Conservation (phyloP, 371 early-diverging fungal species). For the Rhizopus microsporus region DNA sequence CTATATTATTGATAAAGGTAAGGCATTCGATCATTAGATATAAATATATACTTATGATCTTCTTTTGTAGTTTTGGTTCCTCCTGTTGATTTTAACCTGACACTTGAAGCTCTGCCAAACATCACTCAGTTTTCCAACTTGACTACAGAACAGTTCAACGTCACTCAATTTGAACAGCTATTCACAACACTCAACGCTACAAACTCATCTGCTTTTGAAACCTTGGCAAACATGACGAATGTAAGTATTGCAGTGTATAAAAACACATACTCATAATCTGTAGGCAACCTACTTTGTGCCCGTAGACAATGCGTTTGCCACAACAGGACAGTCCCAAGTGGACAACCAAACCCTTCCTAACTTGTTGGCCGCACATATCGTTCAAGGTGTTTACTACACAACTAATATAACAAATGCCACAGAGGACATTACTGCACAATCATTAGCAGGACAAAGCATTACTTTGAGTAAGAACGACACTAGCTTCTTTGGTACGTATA, state of each 20-base stretch:
- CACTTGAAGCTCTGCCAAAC: slow-evolving; percentile 13
- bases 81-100: slow-evolving; percentile 22
- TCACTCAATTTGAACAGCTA: slow-evolving; percentile 5
- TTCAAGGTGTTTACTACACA: slow-evolving; percentile 43
- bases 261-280: background rate
- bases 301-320: slow-evolving; percentile 22
- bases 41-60: background rate
- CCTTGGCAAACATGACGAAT: slow-evolving; percentile 7
- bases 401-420: slow-evolving; percentile 35
- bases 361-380: slow-evolving; percentile 35
- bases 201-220: slow-evolving; percentile 7
- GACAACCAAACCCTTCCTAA: slow-evolving; percentile 11
- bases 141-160: background rate
- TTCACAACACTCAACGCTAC: slow-evolving; percentile 16
- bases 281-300: slow-evolving; percentile 44
- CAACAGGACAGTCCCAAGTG: slow-evolving; percentile 6
- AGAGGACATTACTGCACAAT: slow-evolving; percentile 1
- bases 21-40: background rate
- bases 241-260: background rate
- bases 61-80: slow-evolving; percentile 32
- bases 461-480: slow-evolving; percentile 7
- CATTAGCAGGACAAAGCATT: slow-evolving; percentile 8
- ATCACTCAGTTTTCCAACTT: background rate
- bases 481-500: background rate
- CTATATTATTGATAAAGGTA: slow-evolving; percentile 41